phyloP scores from a whole-genome alignment of 2,329 filamentous ascomycete genomes.

The Calonectria ilicicola region DNA sequence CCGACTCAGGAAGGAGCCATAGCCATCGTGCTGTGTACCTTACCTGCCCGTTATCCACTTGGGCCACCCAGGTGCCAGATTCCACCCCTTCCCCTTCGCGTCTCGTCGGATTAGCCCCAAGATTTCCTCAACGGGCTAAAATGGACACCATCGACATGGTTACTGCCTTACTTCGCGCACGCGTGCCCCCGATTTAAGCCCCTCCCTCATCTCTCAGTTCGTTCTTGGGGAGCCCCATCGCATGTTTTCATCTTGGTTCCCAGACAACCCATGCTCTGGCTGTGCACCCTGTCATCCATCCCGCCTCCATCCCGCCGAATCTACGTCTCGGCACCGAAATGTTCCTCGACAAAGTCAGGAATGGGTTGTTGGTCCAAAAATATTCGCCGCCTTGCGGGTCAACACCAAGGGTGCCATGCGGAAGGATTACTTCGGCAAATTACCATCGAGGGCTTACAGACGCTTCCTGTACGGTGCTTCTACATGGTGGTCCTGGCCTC shows the following conservation, averaged over 20 bases:
- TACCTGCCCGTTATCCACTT: slow-evolving; percentile 13
- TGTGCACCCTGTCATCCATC: slow-evolving; percentile 10
- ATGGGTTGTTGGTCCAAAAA: neutral
- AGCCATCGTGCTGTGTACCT: neutral
- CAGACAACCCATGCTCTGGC: neutral
- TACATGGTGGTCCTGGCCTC: neutral
- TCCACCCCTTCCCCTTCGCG: neutral
- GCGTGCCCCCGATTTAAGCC: slow-evolving; percentile 13
- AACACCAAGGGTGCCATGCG: neutral
- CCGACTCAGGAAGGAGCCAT: slow-evolving; percentile 6
- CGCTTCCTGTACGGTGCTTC: slow-evolving; percentile 5
- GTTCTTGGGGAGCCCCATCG: neutral
- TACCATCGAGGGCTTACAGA: slow-evolving; percentile 9
- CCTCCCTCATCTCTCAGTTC: slow-evolving; percentile 22
- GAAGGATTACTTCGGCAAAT: slow-evolving; percentile 7
- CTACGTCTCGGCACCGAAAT: slow-evolving; percentile 20
- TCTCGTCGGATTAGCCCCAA: slow-evolving; percentile 12
- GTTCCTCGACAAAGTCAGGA: slow-evolving; percentile 6
- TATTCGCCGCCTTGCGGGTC: slow-evolving; percentile 9
- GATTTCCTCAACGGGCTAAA: neutral
- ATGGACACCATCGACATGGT: slow-evolving; percentile 8
- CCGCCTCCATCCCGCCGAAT: neutral
- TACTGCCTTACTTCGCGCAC: neutral
- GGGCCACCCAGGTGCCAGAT: slow-evolving; percentile 1
- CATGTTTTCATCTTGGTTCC: slow-evolving; percentile 7